phyloP scores from a whole-genome alignment of 805 yeast species.

The Metschnikowia proteae region DNA sequence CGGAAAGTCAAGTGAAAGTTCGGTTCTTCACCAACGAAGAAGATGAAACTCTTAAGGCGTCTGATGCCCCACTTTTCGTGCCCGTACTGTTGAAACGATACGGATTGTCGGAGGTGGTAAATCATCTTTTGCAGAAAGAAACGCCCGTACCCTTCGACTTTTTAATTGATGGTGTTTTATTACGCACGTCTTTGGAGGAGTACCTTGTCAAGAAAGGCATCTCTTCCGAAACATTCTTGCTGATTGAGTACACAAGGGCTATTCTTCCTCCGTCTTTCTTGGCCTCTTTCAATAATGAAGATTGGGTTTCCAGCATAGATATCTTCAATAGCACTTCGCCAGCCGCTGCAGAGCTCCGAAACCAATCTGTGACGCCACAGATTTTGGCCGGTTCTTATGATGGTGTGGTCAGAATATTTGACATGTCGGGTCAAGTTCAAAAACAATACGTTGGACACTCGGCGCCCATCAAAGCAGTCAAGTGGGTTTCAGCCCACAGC shows the following conservation, averaged over 20 bases:
- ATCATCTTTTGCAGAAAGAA: conserved; percentile 68
- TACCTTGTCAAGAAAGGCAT: conserved; percentile 74
- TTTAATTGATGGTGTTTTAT: conserved; percentile 75
- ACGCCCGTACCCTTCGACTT: conserved; percentile 87
- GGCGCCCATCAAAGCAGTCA: conserved; percentile 79
- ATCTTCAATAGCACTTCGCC: conserved; percentile 37
- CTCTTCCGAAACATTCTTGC: conserved; percentile 74
- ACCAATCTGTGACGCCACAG: conserved; percentile 37
- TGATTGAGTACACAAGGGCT: conserved; percentile 86
- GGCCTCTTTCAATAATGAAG: conserved; percentile 86
- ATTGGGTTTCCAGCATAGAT: conserved; percentile 85
- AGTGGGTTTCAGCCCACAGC: conserved; percentile 72
- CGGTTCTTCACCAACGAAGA: conserved; percentile 83
- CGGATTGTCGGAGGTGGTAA: conserved; percentile 93
- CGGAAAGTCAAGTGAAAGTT: conserved; percentile 67
- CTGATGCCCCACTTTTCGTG: conserved; percentile 78
- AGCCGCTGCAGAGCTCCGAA: conserved; percentile 19
- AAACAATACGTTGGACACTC: conserved; percentile 84
- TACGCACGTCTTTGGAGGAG: conserved; percentile 75
- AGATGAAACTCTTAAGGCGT: conserved; percentile 64
- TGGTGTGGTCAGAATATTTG: conserved; percentile 89
- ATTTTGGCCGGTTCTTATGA: conserved; percentile 90
- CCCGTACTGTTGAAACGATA: conserved; percentile 83
- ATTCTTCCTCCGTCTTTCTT: conserved; percentile 91
- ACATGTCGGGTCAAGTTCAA: conserved; percentile 72